These are phyloP conservation scores for Turnera subulata DNA, from an alignment of 345 rosid genomes.

Conservation along the genomic window DNA sequence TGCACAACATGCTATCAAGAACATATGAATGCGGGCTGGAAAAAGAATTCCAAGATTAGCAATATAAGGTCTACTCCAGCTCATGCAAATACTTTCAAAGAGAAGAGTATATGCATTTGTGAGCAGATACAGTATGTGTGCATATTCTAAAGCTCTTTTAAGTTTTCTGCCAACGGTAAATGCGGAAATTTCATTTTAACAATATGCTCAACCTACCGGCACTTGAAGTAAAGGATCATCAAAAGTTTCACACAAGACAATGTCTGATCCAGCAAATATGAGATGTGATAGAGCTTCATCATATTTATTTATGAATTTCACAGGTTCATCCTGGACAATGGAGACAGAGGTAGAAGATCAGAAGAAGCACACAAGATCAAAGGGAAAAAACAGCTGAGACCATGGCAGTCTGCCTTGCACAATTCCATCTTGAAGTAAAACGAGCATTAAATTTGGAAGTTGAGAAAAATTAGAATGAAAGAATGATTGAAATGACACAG, in stretches of 20 bases:
- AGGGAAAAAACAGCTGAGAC: too few species aligned
- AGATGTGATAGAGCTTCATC: constrained; percentile 50
- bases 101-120: too few species aligned
- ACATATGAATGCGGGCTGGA: neutral
- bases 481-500: too few species aligned
- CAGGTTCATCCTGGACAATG: constrained; percentile 44
- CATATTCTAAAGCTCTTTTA: too few species aligned
- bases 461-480: too few species aligned
- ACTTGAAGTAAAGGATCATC: constrained; percentile 58
- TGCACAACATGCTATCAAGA: neutral
- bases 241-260: constrained; percentile 50
- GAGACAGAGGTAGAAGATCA: constrained; percentile 7
- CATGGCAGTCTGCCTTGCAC: too few species aligned
- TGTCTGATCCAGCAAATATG: constrained; percentile 60
- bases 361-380: neutral
- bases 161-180: too few species aligned
- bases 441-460: too few species aligned
- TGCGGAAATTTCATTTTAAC: neutral
- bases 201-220: constrained; percentile 41
- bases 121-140: too few species aligned
- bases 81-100: too few species aligned
- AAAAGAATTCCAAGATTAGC: neutral
- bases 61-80: too few species aligned
- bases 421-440: too few species aligned
- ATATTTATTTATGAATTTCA: constrained; percentile 36